Base-by-base conservation (phyloP, 106 monocot species). In the Alisma plantagoaquatica region DNA sequence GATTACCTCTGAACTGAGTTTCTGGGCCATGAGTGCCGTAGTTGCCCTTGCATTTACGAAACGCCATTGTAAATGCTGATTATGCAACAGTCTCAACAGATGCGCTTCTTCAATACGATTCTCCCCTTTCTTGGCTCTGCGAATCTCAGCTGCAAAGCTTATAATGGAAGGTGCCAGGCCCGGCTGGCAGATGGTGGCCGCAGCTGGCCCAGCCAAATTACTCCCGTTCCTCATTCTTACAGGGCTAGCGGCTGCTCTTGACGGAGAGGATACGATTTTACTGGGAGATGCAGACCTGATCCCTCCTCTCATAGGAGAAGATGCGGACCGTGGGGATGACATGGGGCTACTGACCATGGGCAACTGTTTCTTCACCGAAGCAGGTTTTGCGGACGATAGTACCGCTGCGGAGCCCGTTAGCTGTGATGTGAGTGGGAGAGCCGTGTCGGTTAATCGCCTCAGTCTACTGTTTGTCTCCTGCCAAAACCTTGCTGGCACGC, bases 41-140 rank as follows among this genome's bases (percentile, higher is more conserved):
- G n/a, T n/a, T n/a, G n/a, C n/a, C n/a, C n/a, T n/a, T n/a, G n/a
- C n/a, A n/a, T n/a, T n/a, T n/a, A n/a, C n/a, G n/a, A n/a, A n/a
- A n/a, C n/a, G n/a, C n/a, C n/a, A n/a, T n/a, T n/a, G n/a, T n/a
- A n/a, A n/a, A n/a, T n/a, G n/a, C n/a, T n/a, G n/a, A n/a, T n/a
- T n/a, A n/a, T n/a, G n/a, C n/a, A n/a, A n/a, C 32, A 86, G 27
- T 31, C 87, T 76, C 57, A 87, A 43, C 27, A 70, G 27, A 49
- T 93, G 92, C 10, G 83, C 79, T 8, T 93, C 77, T 43, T 87
- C 92, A 12, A 83, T 77, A 41, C 74, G 57, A 21, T 53, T 69
- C 63, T 87, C 87, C 42, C 86, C 83, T 45, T 80, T 87, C 82
- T 77, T 93, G 9, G 63, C 69, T 38, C 83, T 86, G 65, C 79